These are phyloP conservation scores for Raffaelea arxii DNA, from an alignment of 2,329 filamentous ascomycete genomes.

Conservation along the genomic window DNA sequence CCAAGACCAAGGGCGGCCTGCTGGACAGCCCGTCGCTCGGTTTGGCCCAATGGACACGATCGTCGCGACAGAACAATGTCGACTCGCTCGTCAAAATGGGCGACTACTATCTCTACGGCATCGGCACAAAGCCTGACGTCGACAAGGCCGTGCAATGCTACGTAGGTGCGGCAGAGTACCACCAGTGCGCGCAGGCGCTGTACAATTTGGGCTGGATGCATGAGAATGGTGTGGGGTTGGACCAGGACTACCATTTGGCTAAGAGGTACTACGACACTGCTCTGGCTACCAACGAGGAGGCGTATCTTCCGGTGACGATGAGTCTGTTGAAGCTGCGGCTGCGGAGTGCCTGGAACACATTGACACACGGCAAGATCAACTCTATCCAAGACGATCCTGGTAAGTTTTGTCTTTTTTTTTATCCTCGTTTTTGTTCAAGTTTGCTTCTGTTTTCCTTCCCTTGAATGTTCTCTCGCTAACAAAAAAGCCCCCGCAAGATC, in stretches of 20 bases:
- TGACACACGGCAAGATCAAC: conserved; percentile 85
- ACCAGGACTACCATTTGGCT: conserved; percentile 93
- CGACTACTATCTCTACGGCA: conserved; percentile 84
- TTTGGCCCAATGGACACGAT: conserved; percentile 90
- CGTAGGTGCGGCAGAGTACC: conserved; percentile 79
- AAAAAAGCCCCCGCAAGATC: conserved; percentile 55
- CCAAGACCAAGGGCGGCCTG: conserved; percentile 17
- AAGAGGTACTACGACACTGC: conserved; percentile 95
- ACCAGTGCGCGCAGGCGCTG: conserved; percentile 86
- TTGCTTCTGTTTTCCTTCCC: background rate
- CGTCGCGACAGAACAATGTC: conserved; percentile 84
- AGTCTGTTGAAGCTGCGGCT: conserved; percentile 76
- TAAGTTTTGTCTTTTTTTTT: conserved; percentile 32
- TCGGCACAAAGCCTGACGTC: conserved; percentile 61
- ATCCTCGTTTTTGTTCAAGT: background rate
- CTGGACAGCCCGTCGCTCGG: conserved; percentile 53
- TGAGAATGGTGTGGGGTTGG: conserved; percentile 86
- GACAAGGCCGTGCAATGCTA: conserved; percentile 93
- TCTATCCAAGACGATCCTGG: conserved; percentile 83
- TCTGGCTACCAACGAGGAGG: conserved; percentile 82
- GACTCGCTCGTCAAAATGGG: conserved; percentile 97
- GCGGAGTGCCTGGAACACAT: conserved; percentile 86
- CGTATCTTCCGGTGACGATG: conserved; percentile 85
- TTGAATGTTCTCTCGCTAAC: conserved; percentile 17
- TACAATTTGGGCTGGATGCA: conserved; percentile 99